A percentile compares a stretch with the other conserved stretches of the same genome.
Conservation (phyloP, 345 rosid genomes). For the Populus nigra region DNA sequence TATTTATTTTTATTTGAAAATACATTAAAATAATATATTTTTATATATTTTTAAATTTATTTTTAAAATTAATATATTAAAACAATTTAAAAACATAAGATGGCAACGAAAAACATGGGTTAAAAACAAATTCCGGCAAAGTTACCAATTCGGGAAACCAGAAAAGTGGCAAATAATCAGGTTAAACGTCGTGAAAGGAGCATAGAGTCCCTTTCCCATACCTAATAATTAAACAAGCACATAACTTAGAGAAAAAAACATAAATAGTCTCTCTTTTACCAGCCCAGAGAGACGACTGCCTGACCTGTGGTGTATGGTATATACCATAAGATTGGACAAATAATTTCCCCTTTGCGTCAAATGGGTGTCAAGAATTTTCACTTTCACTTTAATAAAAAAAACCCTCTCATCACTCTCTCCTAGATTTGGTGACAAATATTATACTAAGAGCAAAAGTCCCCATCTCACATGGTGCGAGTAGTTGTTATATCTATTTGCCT, state of each 20-base stretch:
- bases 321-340: no score
- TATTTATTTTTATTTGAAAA: no score
- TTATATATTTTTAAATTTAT: no score
- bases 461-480: conserved; percentile 17
- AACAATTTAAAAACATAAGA: no score
- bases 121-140: no score
- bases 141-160: not conserved
- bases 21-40: no score
- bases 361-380: conserved; percentile 20
- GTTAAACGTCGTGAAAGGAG: not conserved
- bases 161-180: not conserved
- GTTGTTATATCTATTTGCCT: conserved; percentile 30
- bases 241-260: not conserved
- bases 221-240: not conserved
- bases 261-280: no score
- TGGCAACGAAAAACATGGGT: no score
- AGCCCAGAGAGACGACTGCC: not conserved
- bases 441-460: not conserved
- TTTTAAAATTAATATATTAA: no score
- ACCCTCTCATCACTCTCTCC: conserved; percentile 20
- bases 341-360: conserved; percentile 16
- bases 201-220: not conserved
- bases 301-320: not conserved
- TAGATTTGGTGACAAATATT: conserved; percentile 5
- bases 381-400: conserved; percentile 5